Evolutionary conservation across 176 grass and related monocot species (phyloP).

Genomic region (Lolium rigidum): DNA sequence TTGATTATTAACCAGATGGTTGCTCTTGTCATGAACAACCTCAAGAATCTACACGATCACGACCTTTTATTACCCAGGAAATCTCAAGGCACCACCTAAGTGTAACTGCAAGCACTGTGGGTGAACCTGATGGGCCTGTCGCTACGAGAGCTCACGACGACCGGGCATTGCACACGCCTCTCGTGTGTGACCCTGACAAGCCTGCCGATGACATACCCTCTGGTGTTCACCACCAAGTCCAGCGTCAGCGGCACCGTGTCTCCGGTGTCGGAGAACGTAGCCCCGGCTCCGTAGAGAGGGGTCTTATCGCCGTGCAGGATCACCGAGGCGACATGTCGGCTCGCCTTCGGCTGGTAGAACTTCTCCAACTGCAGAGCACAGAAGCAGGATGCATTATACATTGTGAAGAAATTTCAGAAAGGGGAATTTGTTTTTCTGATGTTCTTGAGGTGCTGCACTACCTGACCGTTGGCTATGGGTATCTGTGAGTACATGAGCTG

Average conservation of each 20-base stretch:
- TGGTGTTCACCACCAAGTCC: slow-evolving; percentile 49
- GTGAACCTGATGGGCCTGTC: slow-evolving; percentile 65
- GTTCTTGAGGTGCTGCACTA: neutral
- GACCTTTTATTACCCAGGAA: neutral
- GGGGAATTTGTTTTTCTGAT: neutral
- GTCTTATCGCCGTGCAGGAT: slow-evolving; percentile 72
- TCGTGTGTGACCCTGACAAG: slow-evolving; percentile 79
- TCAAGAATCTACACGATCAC: slow-evolving; percentile 7
- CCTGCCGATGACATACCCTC: slow-evolving; percentile 79
- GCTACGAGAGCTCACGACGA: slow-evolving; percentile 48
- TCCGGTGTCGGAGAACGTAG: slow-evolving; percentile 51
- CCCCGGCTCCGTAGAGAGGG: slow-evolving; percentile 85
- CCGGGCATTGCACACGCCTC: slow-evolving; percentile 53
- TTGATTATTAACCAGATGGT: neutral
- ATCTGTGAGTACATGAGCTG: slow-evolving; percentile 73
- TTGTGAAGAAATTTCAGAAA: neutral
- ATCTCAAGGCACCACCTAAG: neutral
- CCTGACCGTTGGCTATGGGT: slow-evolving; percentile 72
- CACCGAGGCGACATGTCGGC: slow-evolving; percentile 45
- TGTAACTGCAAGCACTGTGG: slow-evolving; percentile 52
- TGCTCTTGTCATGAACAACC: neutral
- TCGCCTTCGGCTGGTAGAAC: slow-evolving; percentile 86
- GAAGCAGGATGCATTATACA: neutral
- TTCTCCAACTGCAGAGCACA: slow-evolving; percentile 53
- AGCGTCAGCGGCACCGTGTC: slow-evolving; percentile 64